phyloP scores from a whole-genome alignment of 78 protist genomes.

The Diacronema lutheri region DNA sequence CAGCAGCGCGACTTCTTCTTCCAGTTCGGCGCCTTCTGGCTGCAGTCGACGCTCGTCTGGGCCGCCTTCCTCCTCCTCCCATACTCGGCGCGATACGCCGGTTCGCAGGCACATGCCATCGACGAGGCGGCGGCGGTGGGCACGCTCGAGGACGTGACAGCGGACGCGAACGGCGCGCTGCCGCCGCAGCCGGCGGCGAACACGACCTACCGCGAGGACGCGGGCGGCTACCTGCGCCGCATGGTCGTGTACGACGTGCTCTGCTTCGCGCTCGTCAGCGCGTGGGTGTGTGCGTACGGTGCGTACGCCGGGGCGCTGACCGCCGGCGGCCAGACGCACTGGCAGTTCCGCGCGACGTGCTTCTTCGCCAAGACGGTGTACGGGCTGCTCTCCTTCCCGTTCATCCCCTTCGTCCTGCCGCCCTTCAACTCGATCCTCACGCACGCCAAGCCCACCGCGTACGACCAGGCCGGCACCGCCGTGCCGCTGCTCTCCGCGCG shows the following conservation, averaged over 20 bases:
- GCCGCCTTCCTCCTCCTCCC: neutral
- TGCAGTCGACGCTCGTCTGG: slow-evolving; percentile 29
- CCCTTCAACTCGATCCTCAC: neutral
- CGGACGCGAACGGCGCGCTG: no score
- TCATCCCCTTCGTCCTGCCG: slow-evolving; percentile 16
- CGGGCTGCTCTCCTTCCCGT: slow-evolving; percentile 41
- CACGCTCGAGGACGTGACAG: neutral
- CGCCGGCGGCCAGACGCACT: neutral
- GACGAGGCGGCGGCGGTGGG: no score
- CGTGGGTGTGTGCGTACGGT: neutral
- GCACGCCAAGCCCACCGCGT: slow-evolving; percentile 29
- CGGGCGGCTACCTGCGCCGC: no score
- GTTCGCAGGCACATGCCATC: neutral
- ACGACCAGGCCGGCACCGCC: neutral
- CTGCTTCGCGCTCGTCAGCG: neutral
- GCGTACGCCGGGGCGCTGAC: neutral
- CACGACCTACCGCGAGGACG: no score
- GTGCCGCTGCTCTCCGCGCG: no score
- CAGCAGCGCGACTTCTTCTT: neutral
- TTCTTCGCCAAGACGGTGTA: slow-evolving; percentile 13
- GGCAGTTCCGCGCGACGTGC: neutral
- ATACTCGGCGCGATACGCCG: neutral
- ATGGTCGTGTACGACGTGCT: neutral
- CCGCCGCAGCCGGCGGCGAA: neutral
- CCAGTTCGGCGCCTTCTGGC: neutral